phyloP scores from a whole-genome alignment of 2,329 filamentous ascomycete genomes.

The Xylariales sp. region DNA sequence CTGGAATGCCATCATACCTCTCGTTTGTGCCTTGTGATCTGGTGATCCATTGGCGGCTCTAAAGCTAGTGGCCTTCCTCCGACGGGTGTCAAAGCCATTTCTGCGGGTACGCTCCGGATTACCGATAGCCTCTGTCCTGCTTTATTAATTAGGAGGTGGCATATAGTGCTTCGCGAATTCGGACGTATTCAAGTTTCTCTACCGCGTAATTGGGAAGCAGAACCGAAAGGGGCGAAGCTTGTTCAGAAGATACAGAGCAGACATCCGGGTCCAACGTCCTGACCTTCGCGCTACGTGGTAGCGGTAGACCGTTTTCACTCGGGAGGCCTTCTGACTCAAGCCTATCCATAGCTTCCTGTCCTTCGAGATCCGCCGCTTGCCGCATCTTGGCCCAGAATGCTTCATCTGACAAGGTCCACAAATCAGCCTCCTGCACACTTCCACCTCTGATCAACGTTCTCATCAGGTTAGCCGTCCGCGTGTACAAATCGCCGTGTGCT shows the following conservation, averaged over 20 bases:
- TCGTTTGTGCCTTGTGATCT: no score
- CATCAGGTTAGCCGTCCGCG: constrained; percentile 29
- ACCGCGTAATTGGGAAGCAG: constrained; percentile 16
- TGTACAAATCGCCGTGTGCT: constrained; percentile 30
- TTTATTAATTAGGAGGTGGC: constrained; percentile 4
- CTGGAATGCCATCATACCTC: no score
- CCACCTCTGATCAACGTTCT: constrained; percentile 13
- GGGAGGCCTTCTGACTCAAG: constrained; percentile 19
- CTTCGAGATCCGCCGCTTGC: constrained; percentile 12
- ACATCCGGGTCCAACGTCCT: constrained; percentile 30
- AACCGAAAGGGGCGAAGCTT: constrained; percentile 15
- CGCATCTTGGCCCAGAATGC: constrained; percentile 31
- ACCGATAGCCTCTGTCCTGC: no score
- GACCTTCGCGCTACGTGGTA: constrained; percentile 25
- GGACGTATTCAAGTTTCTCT: constrained; percentile 16
- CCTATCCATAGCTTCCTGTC: constrained; percentile 16
- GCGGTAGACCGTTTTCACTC: constrained; percentile 18
- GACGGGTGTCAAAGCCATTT: no score
- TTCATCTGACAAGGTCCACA: constrained; percentile 30
- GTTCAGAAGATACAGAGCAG: constrained; percentile 9
- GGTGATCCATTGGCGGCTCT: no score
- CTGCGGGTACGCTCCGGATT: no score
- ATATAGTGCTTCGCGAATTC: constrained; percentile 13
- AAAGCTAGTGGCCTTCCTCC: no score
- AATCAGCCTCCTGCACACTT: constrained; percentile 23